Conservation (phyloP, 108 stramenopile species). For the Skeletonema costatum region DNA sequence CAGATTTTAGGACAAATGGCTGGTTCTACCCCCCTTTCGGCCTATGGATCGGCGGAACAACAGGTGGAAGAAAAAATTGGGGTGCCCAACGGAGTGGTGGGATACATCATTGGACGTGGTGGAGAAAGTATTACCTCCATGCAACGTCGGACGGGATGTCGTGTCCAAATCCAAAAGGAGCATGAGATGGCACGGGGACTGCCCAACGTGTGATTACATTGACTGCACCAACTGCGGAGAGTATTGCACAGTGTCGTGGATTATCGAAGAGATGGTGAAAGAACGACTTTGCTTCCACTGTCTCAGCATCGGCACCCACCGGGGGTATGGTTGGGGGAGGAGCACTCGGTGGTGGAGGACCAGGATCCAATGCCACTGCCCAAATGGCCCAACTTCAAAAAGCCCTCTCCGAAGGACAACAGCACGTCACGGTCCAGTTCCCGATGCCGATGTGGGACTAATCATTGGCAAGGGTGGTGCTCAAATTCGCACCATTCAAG, state of each 20-base stretch:
- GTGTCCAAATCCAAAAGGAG: slow-evolving; percentile 55
- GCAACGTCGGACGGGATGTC: slow-evolving; percentile 31
- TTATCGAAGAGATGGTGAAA: slow-evolving; percentile 82
- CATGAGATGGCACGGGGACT: slow-evolving; percentile 83
- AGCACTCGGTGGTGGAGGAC: slow-evolving; percentile 10
- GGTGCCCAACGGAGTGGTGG: slow-evolving; percentile 81
- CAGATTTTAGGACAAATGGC: slow-evolving; percentile 60
- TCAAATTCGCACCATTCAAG: slow-evolving; percentile 93
- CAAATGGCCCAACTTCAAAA: slow-evolving; percentile 73
- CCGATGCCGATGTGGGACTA: slow-evolving; percentile 92
- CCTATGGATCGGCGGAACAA: slow-evolving; percentile 50
- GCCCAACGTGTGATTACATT: slow-evolving; percentile 82
- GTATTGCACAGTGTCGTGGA: slow-evolving; percentile 76
- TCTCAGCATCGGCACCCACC: slow-evolving; percentile 2
- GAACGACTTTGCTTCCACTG: slow-evolving; percentile 63
- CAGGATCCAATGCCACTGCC: slow-evolving; percentile 31
- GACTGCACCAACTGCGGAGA: slow-evolving; percentile 65
- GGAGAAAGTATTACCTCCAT: slow-evolving; percentile 81
- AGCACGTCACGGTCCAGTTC: slow-evolving; percentile 76
- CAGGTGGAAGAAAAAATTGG: slow-evolving; percentile 81
- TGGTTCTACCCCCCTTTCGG: slow-evolving; percentile 37
- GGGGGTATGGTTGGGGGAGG: not conserved
- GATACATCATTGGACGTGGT: slow-evolving; percentile 91
- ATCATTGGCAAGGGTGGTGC: slow-evolving; percentile 97
- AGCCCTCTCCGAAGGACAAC: slow-evolving; percentile 75